Percentiles rank a stretch among this genome's conserved stretches.
phyloP scores from a whole-genome alignment of 441 rosid species.

The Bruguiera hainesii region DNA sequence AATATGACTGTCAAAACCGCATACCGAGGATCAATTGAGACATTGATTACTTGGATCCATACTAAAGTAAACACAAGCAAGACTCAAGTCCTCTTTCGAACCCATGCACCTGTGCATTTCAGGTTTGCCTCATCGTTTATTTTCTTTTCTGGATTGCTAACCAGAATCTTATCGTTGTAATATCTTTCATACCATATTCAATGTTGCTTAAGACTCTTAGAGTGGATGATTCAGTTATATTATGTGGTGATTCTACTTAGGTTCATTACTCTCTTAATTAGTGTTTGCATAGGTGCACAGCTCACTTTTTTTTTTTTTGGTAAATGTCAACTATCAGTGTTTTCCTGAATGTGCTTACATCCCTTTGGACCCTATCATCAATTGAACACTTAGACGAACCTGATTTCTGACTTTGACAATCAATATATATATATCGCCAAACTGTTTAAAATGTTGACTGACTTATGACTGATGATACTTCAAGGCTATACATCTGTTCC shows the following conservation, averaged over 20 bases:
- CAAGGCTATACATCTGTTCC: background rate
- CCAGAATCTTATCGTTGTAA: background rate
- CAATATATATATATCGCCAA: background rate
- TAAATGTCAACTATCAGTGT: background rate
- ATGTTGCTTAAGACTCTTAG: background rate
- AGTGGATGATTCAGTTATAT: background rate
- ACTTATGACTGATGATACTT: background rate
- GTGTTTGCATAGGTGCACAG: background rate
- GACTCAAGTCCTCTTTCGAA: constrained; percentile 56
- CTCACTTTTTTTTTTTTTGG: background rate
- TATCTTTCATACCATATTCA: background rate
- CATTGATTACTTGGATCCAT: constrained; percentile 41
- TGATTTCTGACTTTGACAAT: background rate
- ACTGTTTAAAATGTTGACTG: background rate
- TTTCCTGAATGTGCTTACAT: background rate
- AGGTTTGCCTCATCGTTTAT: constrained; percentile 34
- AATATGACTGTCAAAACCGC: constrained; percentile 58
- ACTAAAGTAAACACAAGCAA: constrained; percentile 36
- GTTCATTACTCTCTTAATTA: too few species aligned
- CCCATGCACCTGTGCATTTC: constrained; percentile 66
- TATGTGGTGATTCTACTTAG: background rate
- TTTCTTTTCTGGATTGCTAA: background rate
- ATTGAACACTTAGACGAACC: background rate
- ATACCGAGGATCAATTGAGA: constrained; percentile 43
- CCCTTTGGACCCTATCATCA: background rate